These are phyloP conservation scores for Geosmithia morbida DNA, from an alignment of 2,329 filamentous ascomycete species.

Conservation along the genomic window DNA sequence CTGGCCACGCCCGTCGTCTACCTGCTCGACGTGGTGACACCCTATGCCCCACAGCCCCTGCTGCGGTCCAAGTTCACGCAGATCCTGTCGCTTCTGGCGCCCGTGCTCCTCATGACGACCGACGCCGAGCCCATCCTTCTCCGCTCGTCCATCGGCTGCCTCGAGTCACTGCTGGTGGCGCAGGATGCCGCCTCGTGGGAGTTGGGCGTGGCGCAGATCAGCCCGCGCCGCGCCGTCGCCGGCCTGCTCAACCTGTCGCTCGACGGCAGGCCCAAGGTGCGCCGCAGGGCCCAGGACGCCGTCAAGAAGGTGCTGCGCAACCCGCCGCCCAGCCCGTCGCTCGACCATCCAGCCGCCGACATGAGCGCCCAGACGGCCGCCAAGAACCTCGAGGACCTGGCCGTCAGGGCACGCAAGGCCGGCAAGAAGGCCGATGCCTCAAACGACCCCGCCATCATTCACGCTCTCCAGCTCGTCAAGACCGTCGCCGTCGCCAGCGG, in stretches of 20 bases:
- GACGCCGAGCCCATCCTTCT: conserved; percentile 81
- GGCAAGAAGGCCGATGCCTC: conserved; percentile 38
- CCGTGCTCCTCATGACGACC: conserved; percentile 55
- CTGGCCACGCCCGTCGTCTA: conserved; percentile 81
- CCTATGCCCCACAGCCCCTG: conserved; percentile 69
- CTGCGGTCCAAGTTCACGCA: conserved; percentile 91
- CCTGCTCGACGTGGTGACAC: conserved; percentile 83
- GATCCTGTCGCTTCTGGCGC: conserved; percentile 76
- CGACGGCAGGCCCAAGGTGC: conserved; percentile 82
- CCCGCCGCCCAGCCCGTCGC: conserved; percentile 76
- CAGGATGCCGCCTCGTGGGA: conserved; percentile 86
- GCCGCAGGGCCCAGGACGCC: conserved; percentile 85
- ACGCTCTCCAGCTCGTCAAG: conserved; percentile 85
- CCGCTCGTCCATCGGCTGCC: conserved; percentile 76
- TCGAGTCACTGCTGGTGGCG: conserved; percentile 80
- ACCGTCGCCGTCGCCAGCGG: conserved; percentile 74
- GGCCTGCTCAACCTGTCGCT: conserved; percentile 74
- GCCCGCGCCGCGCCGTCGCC: conserved; percentile 75
- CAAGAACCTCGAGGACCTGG: conserved; percentile 63
- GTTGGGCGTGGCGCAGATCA: conserved; percentile 66
- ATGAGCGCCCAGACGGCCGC: conserved; percentile 91
- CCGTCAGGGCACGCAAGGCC: conserved; percentile 45
- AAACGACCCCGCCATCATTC: conserved; percentile 75
- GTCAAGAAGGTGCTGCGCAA: conserved; percentile 69
- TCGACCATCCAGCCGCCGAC: conserved; percentile 89